Evolutionary conservation across 2,329 filamentous ascomycete genomes (phyloP), one percentile per base, ranked within the genome.

Genomic region (Grosmannia clavigera): DNA sequence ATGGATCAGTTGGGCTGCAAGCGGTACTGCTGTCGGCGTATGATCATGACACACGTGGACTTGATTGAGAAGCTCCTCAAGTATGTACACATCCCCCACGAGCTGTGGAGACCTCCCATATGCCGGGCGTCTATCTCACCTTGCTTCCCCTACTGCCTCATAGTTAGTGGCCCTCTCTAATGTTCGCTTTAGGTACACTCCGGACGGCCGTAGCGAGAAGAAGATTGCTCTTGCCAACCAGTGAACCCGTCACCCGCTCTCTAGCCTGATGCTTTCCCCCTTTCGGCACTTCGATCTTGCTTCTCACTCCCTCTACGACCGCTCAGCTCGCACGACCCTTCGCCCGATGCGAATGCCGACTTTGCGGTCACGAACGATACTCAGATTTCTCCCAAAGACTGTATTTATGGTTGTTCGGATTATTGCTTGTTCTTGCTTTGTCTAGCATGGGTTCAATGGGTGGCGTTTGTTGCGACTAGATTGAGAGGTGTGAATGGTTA

Each of bases 21-120:
- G 75, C 85, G 94, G 67, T 99, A 99, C 79, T 99, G 94, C 82
- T 99, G 94, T 78, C 89, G 94, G 68, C 88, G 94, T 70, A 99
- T 99, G 94, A 85, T 99, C 74, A 96, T 99, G 88, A 99, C 94
- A 62, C 94, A 99, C 75, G 94, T 99, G 69, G 94, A 99, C 73
- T 80, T 99, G 64, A 96, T 99, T 68, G 94, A 99, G 81, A 99
- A 99, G 77, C 84, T 99, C 57, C 84, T 99, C 66, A 90, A 92
- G 89, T 95, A 85, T 67, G 82, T 68, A 9, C 11, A 14, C 9
- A 11, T 31, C 60, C 14, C 7, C 40, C 12, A 19, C 40, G 40
- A 19, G 12, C 3, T 43, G 40, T 43, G 40, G 6, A 22, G 19
- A 35, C n/a, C 4, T 48, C 50, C 12, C 27, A 3, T 19, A 19